A percentile compares a stretch with the other conserved stretches of the same genome.
Conservation (phyloP, 31 red algal genomes). For the Endocladia muricata region DNA sequence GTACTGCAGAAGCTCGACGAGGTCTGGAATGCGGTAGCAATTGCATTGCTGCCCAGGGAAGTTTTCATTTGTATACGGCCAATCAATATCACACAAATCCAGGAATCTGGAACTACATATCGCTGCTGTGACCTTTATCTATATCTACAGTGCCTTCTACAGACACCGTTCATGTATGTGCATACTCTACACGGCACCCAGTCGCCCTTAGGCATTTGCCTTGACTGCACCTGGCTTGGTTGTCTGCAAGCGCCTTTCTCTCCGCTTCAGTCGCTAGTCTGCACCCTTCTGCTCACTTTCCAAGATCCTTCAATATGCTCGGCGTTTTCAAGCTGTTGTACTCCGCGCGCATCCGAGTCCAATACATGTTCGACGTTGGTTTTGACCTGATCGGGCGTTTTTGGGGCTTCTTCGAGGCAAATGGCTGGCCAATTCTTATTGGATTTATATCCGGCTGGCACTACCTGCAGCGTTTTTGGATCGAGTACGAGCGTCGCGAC, state of each 20-base stretch:
- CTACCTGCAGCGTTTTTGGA: conserved; percentile 4
- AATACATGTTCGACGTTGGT: neutral
- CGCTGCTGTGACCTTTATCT: too few species aligned
- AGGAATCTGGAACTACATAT: too few species aligned
- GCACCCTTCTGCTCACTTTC: neutral
- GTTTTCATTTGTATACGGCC: too few species aligned
- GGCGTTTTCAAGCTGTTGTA: conserved; percentile 3
- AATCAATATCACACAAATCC: too few species aligned
- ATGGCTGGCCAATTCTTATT: conserved; percentile 13
- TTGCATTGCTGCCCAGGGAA: too few species aligned
- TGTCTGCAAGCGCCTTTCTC: neutral
- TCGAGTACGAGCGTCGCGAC: neutral
- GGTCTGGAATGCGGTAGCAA: too few species aligned
- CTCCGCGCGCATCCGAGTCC: neutral
- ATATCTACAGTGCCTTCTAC: too few species aligned
- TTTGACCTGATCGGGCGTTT: neutral
- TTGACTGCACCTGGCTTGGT: too few species aligned
- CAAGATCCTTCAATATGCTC: conserved; percentile 1
- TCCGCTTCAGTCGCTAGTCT: neutral
- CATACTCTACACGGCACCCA: too few species aligned
- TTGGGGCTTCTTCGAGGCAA: conserved; percentile 10
- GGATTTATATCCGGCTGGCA: neutral
- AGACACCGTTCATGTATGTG: too few species aligned
- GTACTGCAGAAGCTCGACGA: too few species aligned
- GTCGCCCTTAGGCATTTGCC: too few species aligned